Percentiles rank a stretch among this genome's conserved stretches.
phyloP scores from a whole-genome alignment of 306 rosid genomes.

The Sechiopsis laciniata region DNA sequence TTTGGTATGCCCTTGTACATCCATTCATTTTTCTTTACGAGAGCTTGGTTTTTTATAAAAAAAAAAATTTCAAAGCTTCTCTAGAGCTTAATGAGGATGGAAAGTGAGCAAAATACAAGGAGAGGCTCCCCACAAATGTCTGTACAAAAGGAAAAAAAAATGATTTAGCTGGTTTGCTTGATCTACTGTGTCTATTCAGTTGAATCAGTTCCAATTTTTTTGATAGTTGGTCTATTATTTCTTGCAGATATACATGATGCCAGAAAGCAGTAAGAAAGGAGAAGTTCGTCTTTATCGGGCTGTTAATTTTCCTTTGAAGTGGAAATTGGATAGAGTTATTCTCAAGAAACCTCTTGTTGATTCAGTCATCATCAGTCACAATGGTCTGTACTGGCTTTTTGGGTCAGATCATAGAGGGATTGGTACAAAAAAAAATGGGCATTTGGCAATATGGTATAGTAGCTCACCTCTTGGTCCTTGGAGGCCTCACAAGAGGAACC shows the following conservation, averaged over 20 bases:
- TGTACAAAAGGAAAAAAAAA: background rate
- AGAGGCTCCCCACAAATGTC: background rate
- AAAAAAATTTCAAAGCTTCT: no score
- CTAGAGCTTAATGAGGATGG: background rate
- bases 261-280: constrained; percentile 77
- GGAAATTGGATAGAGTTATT: constrained; percentile 71
- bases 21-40: background rate
- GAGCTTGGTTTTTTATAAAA: no score
- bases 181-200: background rate
- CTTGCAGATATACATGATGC: constrained; percentile 86
- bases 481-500: constrained; percentile 79
- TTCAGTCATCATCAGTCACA: constrained; percentile 49
- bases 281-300: constrained; percentile 89
- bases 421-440: constrained; percentile 80
- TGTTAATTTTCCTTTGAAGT: constrained; percentile 65
- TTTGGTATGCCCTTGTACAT: background rate
- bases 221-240: constrained; percentile 8
- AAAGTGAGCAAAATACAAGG: background rate
- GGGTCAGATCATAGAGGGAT: constrained; percentile 92
- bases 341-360: constrained; percentile 81
- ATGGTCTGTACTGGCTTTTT: constrained; percentile 77
- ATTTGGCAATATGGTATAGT: constrained; percentile 87
- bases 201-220: background rate
- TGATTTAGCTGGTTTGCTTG: background rate
- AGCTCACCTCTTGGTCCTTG: constrained; percentile 88